These are phyloP conservation scores for Alternaria incomplexa DNA, from an alignment of 2,329 filamentous ascomycete genomes.

Conservation along the genomic window DNA sequence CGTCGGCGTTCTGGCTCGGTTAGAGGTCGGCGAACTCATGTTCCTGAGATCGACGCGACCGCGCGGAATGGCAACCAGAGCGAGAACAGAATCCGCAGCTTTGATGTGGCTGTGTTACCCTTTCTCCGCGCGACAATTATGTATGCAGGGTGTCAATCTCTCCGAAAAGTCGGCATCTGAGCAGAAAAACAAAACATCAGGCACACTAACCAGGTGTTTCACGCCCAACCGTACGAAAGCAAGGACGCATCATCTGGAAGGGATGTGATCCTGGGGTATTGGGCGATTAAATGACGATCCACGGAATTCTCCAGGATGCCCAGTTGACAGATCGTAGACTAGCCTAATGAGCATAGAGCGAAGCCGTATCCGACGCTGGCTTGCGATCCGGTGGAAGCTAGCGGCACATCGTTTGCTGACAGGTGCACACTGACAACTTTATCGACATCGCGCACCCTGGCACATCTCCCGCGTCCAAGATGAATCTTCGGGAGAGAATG, in stretches of 20 bases:
- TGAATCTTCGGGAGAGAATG: background rate
- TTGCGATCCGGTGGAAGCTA: background rate
- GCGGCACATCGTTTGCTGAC: conserved; percentile 1
- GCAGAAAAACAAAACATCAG: background rate
- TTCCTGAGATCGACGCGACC: background rate
- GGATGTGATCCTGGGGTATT: conserved; percentile 6
- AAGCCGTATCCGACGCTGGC: conserved; percentile 5
- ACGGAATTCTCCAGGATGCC: background rate
- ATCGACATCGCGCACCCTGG: conserved; percentile 4
- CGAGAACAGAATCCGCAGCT: background rate
- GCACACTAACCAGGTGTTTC: background rate
- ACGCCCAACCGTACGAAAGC: background rate
- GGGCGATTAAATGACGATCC: conserved; percentile 8
- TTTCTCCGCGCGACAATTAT: background rate
- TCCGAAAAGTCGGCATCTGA: background rate
- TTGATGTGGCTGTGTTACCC: background rate
- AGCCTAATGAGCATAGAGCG: background rate
- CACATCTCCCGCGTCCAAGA: conserved; percentile 8
- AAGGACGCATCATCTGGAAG: background rate
- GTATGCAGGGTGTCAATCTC: background rate
- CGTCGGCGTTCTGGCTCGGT: background rate
- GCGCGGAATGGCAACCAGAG: background rate
- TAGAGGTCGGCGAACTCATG: conserved; percentile 6
- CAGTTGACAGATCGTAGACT: conserved; percentile 4
- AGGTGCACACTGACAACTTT: conserved; percentile 1